These are phyloP conservation scores for Zelonia costaricensis DNA, from an alignment of 208 protist species.

Conservation along the genomic window DNA sequence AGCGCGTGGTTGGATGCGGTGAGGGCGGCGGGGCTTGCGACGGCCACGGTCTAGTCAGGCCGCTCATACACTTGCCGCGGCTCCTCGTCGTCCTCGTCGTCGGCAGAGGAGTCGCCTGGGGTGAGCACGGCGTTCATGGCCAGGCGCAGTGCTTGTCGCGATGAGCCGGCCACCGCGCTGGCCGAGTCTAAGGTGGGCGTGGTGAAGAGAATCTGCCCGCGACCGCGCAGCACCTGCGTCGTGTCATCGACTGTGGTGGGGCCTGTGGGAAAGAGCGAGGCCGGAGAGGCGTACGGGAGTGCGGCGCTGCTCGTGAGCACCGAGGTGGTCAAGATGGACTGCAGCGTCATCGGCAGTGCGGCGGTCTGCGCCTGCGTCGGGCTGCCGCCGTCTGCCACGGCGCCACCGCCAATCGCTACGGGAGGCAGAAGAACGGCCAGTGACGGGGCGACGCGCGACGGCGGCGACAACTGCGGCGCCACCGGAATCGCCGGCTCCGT, in stretches of 20 bases:
- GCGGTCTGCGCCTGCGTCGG: background rate
- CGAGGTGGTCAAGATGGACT: conserved; percentile 26
- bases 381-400: background rate
- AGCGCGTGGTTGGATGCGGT: too few species aligned
- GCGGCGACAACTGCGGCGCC: too few species aligned
- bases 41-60: too few species aligned
- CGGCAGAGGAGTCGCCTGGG: background rate
- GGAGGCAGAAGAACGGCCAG: too few species aligned
- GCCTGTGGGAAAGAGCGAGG: background rate
- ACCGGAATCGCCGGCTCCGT: too few species aligned
- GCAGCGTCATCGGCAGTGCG: conserved; percentile 5
- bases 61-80: too few species aligned
- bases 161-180: background rate
- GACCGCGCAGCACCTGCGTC: conserved; percentile 16
- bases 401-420: too few species aligned
- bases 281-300: background rate
- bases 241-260: background rate
- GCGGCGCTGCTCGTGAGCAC: background rate
- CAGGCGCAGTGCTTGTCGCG: conserved; percentile 4
- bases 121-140: background rate
- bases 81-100: too few species aligned
- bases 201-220: conserved; percentile 19
- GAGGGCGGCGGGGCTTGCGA: too few species aligned
- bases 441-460: too few species aligned
- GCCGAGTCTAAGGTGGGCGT: conserved; percentile 6